Base-by-base conservation (phyloP, 441 rosid genomes). In the Theobroma grandiflorum region DNA sequence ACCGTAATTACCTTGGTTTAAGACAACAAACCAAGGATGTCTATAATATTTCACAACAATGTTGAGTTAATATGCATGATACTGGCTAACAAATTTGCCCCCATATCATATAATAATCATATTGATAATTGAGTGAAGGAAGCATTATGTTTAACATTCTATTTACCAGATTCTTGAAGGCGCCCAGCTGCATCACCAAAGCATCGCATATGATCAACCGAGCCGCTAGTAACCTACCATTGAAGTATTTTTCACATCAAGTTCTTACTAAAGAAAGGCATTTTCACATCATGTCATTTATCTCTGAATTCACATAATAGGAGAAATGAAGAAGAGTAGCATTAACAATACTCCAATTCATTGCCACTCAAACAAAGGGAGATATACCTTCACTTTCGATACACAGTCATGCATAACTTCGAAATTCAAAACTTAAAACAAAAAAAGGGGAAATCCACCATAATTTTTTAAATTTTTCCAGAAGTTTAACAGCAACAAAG, bases 181-280 rank as follows among this genome's bases (percentile, higher is more conserved):
- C 88, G 89, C 49, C 97, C 98, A 0, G 91, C 89, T 53, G 97
- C 96, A 72, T 93, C 98, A 18, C 91, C 92, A 66, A 95, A 95
- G 85, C 98, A 94, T 52, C 82, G 85, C 94, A 94, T 92, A 78
- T 94, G 98, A 78, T 96, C 97, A 65, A 89, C 93, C 1, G 97
- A 90, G 85, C 86, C 85, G 37, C 85, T 78, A 14, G 93, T 92
- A 61, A 88, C 96, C 99, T 94, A 81, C 71, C 80, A 78, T 38
- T 72, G 18, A 72, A 72, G 75, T 52, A 72, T 8, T 6, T 71
- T 50, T 20, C 61, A 71, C 26, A 33, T 72, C 49, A 72, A 4
- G 2, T n/a, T 6, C 31, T 33, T 35, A 72, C 18, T 11, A 38
- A 12, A 38, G 3, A 38, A 37, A 10, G 7, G 4, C 15, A 20